Evolutionary conservation across 441 rosid genomes (phyloP), one percentile per base, ranked within the genome.

Genomic region (Erodium moschatum): DNA sequence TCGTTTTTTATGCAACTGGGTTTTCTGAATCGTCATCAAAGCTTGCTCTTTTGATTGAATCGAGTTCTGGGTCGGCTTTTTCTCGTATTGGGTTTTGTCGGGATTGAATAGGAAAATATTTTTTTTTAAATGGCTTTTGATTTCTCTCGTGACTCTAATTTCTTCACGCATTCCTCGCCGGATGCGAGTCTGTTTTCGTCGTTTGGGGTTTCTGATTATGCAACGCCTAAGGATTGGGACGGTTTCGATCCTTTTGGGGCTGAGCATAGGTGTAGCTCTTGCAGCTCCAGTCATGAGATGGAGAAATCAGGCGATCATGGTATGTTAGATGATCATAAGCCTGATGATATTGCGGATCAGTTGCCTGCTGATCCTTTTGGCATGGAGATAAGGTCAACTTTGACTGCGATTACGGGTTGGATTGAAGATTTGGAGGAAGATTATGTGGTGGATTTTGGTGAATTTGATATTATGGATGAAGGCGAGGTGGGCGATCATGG

Each of bases 301-400:
- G 63, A 19, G 63, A 56, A 56, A 7, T 56, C 61, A 15, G 61
- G 61, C 15, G 61, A 56, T 56, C 12, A 3, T 56, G 62, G 20
- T 11, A 48, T 5, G 54, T 6, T 13, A 48, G n/a, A 48, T 48
- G 54, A 48, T 48, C 0, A 13, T 7, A 18, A 56, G 4, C 24
- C 24, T 4, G 13, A 1, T 19, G 63, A 56, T 56, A 8, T 56
- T 56, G 10, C 63, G 18, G 63, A 56, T 56, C 63, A 8, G 4
- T 56, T 56, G 29, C 63, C 63, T 19, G 27, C 10, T 0, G 63
- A 56, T 56, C 63, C 63, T 19, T 56, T 56, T 2, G 63, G 16
- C 63, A 56, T 56, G 63, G 63, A 56, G 8, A 7, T 56, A 6
- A 56, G 63, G 63, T 56, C 63, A 19, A 56, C 10, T 18, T 56